Percentiles rank a stretch among this genome's conserved stretches.
phyloP scores from a whole-genome alignment of 305 asterid species.

The Andrographis paniculata region DNA sequence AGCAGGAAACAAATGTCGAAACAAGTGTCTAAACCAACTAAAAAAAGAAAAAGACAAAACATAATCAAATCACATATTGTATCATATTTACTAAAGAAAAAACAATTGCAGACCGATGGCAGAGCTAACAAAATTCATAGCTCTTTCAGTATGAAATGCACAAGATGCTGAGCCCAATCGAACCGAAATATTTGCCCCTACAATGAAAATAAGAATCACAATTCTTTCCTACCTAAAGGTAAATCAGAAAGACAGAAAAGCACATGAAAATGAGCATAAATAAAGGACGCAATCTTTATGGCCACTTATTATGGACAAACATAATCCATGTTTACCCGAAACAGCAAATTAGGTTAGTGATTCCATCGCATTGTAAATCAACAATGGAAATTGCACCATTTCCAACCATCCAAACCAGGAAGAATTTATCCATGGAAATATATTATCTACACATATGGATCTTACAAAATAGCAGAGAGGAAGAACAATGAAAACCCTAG shows the following conservation, averaged over 20 bases:
- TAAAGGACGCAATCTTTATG: background rate
- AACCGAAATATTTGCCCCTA: slow-evolving; percentile 20
- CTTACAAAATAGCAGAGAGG: background rate
- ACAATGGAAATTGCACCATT: slow-evolving; percentile 9
- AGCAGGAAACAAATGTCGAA: background rate
- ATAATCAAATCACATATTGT: slow-evolving; percentile 3
- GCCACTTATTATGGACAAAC: slow-evolving; percentile 18
- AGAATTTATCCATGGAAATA: slow-evolving; percentile 6
- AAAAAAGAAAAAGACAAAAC: slow-evolving; percentile 1
- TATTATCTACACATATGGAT: background rate
- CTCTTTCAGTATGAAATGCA: slow-evolving; percentile 14
- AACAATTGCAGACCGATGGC: slow-evolving; percentile 22
- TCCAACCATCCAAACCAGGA: slow-evolving; percentile 8
- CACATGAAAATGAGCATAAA: slow-evolving; percentile 17
- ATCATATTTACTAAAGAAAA: background rate
- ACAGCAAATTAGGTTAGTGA: background rate
- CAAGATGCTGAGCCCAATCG: slow-evolving; percentile 12
- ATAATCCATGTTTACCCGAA: slow-evolving; percentile 12
- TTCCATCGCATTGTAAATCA: slow-evolving; percentile 11
- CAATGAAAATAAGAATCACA: slow-evolving; percentile 20
- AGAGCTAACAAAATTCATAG: slow-evolving; percentile 37
- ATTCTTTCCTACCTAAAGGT: slow-evolving; percentile 14
- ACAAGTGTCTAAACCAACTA: background rate
- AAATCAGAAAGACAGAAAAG: slow-evolving; percentile 21
- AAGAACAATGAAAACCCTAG: background rate